Conservation (phyloP, 805 yeast species). For the Lachancea lanzarotensis region DNA sequence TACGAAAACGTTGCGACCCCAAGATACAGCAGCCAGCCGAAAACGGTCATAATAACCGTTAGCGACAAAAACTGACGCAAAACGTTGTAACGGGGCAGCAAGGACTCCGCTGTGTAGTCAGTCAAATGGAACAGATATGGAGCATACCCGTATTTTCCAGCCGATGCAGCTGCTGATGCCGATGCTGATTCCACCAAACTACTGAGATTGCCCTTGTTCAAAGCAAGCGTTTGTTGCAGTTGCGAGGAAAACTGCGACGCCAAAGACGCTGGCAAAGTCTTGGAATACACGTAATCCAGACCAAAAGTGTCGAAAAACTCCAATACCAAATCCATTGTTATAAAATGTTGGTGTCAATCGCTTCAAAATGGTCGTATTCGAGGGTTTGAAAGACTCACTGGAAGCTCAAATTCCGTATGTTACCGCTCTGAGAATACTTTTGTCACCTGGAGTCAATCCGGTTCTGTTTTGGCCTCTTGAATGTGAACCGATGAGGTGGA, state of each 20-base stretch:
- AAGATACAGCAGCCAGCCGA: constrained; percentile 83
- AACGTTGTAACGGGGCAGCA: constrained; percentile 64
- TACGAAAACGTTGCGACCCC: constrained; percentile 72
- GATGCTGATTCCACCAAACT: constrained; percentile 2
- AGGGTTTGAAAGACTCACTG: no score
- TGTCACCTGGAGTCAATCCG: not conserved
- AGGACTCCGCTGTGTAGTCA: constrained; percentile 54
- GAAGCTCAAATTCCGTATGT: no score
- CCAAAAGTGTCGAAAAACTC: constrained; percentile 69
- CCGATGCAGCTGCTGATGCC: constrained; percentile 14
- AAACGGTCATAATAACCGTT: constrained; percentile 62
- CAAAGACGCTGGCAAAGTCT: constrained; percentile 53
- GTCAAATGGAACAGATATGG: constrained; percentile 56
- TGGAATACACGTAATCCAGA: constrained; percentile 72
- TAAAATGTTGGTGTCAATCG: not conserved
- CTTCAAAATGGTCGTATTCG: not conserved
- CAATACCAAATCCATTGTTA: constrained; percentile 79
- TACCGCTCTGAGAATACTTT: not conserved
- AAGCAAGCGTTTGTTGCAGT: constrained; percentile 16
- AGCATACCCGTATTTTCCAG: constrained; percentile 52
- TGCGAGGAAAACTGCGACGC: constrained; percentile 31
- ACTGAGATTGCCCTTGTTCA: constrained; percentile 26
- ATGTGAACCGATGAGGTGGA: not conserved
- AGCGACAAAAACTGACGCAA: constrained; percentile 66
- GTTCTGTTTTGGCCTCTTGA: not conserved